Percentiles rank a stretch among this genome's conserved stretches.
Conservation (phyloP, 805 yeast species). For the Metschnikowia kunwiensis region DNA sequence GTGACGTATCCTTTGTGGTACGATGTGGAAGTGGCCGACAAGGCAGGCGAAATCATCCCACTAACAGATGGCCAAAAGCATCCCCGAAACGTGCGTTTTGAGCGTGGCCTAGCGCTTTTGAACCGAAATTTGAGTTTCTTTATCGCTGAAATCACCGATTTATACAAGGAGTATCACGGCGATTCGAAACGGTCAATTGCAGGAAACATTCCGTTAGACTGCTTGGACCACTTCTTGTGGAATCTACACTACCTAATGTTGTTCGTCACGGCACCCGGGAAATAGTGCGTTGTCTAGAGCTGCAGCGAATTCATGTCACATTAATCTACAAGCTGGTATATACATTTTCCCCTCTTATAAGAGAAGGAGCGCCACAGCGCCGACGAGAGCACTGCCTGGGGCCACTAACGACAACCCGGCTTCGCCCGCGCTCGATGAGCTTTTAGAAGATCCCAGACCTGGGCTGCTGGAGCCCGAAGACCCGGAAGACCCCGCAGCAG, state of each 20-base stretch:
- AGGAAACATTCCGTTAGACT: constrained; percentile 33
- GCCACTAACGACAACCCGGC: constrained; percentile 16
- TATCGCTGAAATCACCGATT: constrained; percentile 22
- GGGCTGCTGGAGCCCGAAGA: constrained; percentile 3
- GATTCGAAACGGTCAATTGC: constrained; percentile 10
- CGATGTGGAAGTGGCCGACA: constrained; percentile 22
- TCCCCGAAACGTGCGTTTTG: constrained; percentile 27
- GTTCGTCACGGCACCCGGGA: constrained; percentile 27
- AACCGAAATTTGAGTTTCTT: constrained; percentile 30
- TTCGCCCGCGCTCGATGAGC: constrained; percentile 10
- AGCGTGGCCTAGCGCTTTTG: constrained; percentile 31
- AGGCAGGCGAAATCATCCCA: constrained; percentile 6
- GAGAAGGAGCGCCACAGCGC: constrained; percentile 34
- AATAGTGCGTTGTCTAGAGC: too few relatives aligned
- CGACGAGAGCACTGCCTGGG: constrained; percentile 34
- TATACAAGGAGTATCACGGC: constrained; percentile 14
- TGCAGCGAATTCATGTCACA: too few relatives aligned
- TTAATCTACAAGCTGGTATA: too few relatives aligned
- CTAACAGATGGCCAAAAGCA: constrained; percentile 6
- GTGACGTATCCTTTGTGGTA: constrained; percentile 29
- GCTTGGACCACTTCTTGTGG: constrained; percentile 42
- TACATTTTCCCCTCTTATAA: too few relatives aligned
- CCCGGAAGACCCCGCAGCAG: constrained; percentile 1
- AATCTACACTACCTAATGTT: constrained; percentile 35
- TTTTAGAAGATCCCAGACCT: background rate